Evolutionary conservation across 257 asterid species (phyloP).

Genomic region (Capsicum baccatum): DNA sequence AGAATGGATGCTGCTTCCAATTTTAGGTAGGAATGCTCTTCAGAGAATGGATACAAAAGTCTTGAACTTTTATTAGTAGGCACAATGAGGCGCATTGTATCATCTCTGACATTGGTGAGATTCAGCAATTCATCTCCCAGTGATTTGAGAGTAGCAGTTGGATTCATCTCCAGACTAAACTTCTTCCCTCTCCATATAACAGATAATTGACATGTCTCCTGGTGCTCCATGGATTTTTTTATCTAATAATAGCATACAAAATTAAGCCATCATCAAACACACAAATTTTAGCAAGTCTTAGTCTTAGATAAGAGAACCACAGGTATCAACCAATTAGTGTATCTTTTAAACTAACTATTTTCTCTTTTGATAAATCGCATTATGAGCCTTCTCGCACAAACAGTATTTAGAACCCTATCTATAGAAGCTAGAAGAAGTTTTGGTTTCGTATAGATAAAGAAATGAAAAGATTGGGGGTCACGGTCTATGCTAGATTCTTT

Average conservation of each 20-base stretch:
- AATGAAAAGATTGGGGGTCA: too few relatives aligned
- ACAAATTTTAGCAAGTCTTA: background rate
- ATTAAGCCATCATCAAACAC: constrained; percentile 23
- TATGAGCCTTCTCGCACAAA: constrained; percentile 1
- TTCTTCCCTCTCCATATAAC: constrained; percentile 79
- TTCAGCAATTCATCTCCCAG: constrained; percentile 73
- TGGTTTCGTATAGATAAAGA: too few relatives aligned
- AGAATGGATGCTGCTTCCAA: constrained; percentile 59
- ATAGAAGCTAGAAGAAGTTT: background rate
- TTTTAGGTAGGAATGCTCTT: constrained; percentile 63
- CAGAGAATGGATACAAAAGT: constrained; percentile 76
- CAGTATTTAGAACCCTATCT: background rate
- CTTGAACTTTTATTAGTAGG: constrained; percentile 64
- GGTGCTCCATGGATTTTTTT: constrained; percentile 58
- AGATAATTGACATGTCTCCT: constrained; percentile 44
- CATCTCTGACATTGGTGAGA: constrained; percentile 67
- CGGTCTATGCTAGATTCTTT: too few relatives aligned
- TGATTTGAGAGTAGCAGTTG: constrained; percentile 63
- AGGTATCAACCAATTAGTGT: background rate
- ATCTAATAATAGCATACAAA: constrained; percentile 26
- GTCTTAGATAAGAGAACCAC: background rate
- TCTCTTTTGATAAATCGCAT: background rate
- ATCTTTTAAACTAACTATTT: background rate
- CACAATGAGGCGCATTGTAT: constrained; percentile 79
- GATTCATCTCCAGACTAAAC: constrained; percentile 56